Base-by-base conservation (phyloP, 192 early-diverging fungal genomes). In the Backusella parvicylindrica region DNA sequence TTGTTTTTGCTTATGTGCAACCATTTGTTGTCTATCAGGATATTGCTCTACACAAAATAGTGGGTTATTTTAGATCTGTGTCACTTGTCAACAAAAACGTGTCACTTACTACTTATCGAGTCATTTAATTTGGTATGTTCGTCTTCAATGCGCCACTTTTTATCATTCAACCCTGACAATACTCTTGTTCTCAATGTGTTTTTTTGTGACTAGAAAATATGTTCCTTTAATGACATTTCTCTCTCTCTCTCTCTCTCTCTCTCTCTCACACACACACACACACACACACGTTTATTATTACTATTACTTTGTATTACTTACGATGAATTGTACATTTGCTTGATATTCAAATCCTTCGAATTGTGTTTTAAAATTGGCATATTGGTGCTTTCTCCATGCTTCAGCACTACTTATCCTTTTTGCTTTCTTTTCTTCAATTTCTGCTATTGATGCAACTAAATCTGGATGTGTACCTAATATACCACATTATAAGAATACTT, bases 381-480 rank as follows among this genome's bases (percentile, higher is more conserved):
- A 78, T 72, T 84, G 74, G 74, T 84, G 82, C 72, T 69, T 75
- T 49, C 77, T 78, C 73, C 86, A 85, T 68, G 82, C 82, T 13
- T 81, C 86, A 7, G 86, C 84, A 16, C 74, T 74, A 6, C 70
- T 68, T 35, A 87, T 43, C 11, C 84, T 68, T n/a, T 82, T 82
- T 68, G 76, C 76, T 28, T 83, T 83, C 68, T 87, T 87, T 13
- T 84, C 79, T 70, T 84, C 86, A 67, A 87, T 85, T 50, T 87
- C 86, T 33, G 78, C 80, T 83, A 87, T 87, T 23, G 84, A 71
- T 16, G 83, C 75, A 3, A 81, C 74, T 30, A 88, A 69, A 37
- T 86, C 87, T 1, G 87, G 87, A 70, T 88, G 87, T 28, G 87
- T 85, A 6, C 85, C 85, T 86, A 37, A 31, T 13, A 41, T 47